Conservation (phyloP, 1,284 basidiomycete species). For the Porodaedalea pini region DNA sequence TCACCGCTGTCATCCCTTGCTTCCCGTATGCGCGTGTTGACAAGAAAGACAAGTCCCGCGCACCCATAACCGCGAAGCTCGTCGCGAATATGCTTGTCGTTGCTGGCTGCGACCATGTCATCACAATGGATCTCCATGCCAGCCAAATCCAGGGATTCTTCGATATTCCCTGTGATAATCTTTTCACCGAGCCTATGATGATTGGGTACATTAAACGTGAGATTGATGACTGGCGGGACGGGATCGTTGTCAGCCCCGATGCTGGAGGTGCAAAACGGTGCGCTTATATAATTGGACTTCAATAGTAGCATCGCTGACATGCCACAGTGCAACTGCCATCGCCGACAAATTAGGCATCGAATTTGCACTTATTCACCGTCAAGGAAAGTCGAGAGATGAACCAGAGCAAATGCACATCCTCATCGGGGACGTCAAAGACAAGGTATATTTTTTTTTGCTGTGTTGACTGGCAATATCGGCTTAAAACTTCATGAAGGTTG, state of each 20-base stretch:
- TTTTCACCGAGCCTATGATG: conserved; percentile 88
- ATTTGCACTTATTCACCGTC: conserved; percentile 95
- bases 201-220: conserved; percentile 85
- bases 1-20: conserved; percentile 97
- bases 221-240: conserved; percentile 84
- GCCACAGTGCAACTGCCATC: conserved; percentile 80
- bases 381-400: conserved; percentile 55
- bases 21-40: conserved; percentile 97
- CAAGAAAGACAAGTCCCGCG: conserved; percentile 96
- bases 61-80: conserved; percentile 97
- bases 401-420: conserved; percentile 89
- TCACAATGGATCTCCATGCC: conserved; percentile 98
- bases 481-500: conserved; percentile 49
- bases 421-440: conserved; percentile 94
- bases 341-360: conserved; percentile 96
- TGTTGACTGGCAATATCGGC: conserved; percentile 6
- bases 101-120: conserved; percentile 97
- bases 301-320: conserved; percentile 6
- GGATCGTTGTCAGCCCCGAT: conserved; percentile 95
- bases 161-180: conserved; percentile 97
- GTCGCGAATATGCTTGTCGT: conserved; percentile 97
- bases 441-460: conserved; percentile 49
- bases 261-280: conserved; percentile 97
- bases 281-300: conserved; percentile 29
- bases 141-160: conserved; percentile 99